Base-by-base conservation (phyloP, 768 basidiomycete genomes). In the Lactarius deliciosus region DNA sequence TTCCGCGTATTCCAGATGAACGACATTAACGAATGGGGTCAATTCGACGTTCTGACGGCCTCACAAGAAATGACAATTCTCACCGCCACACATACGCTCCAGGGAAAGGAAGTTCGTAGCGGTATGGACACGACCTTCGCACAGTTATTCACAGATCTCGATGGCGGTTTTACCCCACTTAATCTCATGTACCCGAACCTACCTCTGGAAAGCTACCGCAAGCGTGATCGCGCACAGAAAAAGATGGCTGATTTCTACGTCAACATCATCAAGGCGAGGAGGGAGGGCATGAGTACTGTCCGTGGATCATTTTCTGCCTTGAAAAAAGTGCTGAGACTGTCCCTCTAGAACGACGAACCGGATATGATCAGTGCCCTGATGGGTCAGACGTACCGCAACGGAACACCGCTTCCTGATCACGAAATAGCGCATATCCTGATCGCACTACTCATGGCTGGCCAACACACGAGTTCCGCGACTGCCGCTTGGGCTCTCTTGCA, bases 351-450 rank as follows among this genome's bases (percentile, higher is more conserved):
- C 79, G 83, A 89, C 66, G 91, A 91, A 65, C 84, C 89, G 71
- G 97, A 98, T 75, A 97, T 98, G 91, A 92, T 98, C 72, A 84
- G 89, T 16, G 88, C 96, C 1, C 85, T 99, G 22, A 83, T 88
- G 77, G 82, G 87, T 68, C 91, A 95, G 74, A 84, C 80, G 60
- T 98, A 99, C 79, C 90, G 91, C 69, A 82, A 85, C 71, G 97
- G 97, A 64, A 81, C 83, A 55, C 74, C 81, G 2, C 82, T 98
- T 47, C 83, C 82, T 68, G 95, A 99, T 74, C 88, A 91, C 71
- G 94, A 98, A 76, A 90, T 98, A 66, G 95, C 97, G 0, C 97
- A 98, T 75, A 96, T 99, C 74, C 88, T 99, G 90, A 99, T 98
- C 73, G 97, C 97, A 18, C 85, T 99, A 56, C 87, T 99, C 69